These are phyloP conservation scores for Paramecium tetraurelia DNA, from an alignment of 73 alveolate genomes.

Conservation along the genomic window DNA sequence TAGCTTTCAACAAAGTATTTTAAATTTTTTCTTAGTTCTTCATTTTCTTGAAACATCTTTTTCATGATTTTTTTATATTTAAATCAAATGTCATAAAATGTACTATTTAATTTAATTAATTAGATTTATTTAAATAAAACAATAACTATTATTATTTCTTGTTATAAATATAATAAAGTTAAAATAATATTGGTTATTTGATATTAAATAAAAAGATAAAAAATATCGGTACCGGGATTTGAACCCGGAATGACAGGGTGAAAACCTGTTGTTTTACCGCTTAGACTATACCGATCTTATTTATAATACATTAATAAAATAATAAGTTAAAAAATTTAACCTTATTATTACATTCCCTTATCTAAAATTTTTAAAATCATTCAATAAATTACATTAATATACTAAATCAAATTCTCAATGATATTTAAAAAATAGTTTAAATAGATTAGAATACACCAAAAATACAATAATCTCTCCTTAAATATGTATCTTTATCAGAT, in stretches of 20 bases:
- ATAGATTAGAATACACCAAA: too few relatives aligned
- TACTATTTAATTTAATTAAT: background rate
- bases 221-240: background rate
- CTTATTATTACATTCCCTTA: too few relatives aligned
- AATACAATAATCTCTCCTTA: too few relatives aligned
- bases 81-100: background rate
- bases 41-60: constrained; percentile 21
- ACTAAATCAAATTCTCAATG: too few relatives aligned
- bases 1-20: background rate
- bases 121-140: background rate
- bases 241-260: background rate
- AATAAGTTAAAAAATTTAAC: too few relatives aligned
- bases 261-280: background rate
- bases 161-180: too few relatives aligned
- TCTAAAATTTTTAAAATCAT: too few relatives aligned
- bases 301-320: background rate
- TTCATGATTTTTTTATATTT: background rate
- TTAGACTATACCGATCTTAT: background rate
- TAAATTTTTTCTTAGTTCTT: background rate
- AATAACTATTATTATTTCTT: background rate
- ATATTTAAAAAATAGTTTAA: too few relatives aligned
- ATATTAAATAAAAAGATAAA: background rate
- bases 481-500: too few relatives aligned
- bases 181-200: too few relatives aligned
- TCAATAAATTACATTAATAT: too few relatives aligned